A percentile compares a stretch with the other conserved stretches of the same genome.
These are phyloP conservation scores for Nymphaea thermarum DNA, from an alignment of 164 flowering plant genomes.

Conservation along the genomic window DNA sequence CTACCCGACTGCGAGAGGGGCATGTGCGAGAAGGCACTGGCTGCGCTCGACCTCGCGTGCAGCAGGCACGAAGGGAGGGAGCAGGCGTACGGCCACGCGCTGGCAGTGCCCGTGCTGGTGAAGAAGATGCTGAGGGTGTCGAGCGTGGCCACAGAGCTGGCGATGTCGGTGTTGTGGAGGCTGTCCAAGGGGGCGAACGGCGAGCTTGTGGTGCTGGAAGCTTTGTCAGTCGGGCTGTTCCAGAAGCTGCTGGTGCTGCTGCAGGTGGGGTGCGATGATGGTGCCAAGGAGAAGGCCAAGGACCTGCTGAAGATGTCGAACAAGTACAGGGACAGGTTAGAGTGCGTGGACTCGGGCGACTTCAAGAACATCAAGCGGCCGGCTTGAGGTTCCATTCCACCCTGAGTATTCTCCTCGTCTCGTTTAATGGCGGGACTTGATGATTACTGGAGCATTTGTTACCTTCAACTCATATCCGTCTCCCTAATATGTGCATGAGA, in stretches of 20 bases:
- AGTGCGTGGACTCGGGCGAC: constrained; percentile 63
- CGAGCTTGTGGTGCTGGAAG: constrained; percentile 34
- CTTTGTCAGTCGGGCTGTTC: constrained; percentile 61
- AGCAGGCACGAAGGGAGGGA: constrained; percentile 21
- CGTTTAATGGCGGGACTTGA: background rate
- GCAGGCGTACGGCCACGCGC: constrained; percentile 27
- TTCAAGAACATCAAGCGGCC: constrained; percentile 57
- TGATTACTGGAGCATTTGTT: background rate
- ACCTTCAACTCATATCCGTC: too few species aligned
- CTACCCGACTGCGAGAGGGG: constrained; percentile 45
- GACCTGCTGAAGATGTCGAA: constrained; percentile 71
- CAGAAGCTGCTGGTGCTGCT: constrained; percentile 69
- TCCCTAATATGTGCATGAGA: background rate
- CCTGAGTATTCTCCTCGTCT: background rate
- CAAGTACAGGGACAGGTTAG: constrained; percentile 28
- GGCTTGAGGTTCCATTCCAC: constrained; percentile 14
- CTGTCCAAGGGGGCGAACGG: constrained; percentile 24
- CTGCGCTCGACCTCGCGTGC: constrained; percentile 40
- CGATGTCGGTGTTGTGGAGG: constrained; percentile 62
- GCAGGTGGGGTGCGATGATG: constrained; percentile 64
- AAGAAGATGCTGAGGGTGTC: constrained; percentile 72
- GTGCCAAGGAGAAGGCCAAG: constrained; percentile 57
- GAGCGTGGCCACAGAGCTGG: constrained; percentile 46
- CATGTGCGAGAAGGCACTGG: constrained; percentile 56
- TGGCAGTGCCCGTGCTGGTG: constrained; percentile 52